Evolutionary conservation across 139 green algal genomes (phyloP).

Genomic region (Micractinium conductrix): DNA sequence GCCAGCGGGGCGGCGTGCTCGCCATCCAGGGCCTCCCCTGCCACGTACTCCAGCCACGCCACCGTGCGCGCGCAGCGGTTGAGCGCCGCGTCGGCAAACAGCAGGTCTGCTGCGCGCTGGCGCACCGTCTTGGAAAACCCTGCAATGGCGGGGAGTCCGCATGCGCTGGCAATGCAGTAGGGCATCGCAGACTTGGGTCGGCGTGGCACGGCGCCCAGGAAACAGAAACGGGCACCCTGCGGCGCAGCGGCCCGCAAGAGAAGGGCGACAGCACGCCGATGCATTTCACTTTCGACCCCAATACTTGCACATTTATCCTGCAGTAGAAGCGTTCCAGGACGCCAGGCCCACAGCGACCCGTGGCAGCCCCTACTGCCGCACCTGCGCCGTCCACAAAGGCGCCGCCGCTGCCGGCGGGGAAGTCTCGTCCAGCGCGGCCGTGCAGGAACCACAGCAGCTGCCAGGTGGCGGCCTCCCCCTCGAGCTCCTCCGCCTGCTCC

Average conservation of each 20-base stretch:
- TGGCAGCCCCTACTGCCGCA: too few species aligned
- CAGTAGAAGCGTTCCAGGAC: too few species aligned
- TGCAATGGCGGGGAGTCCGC: too few species aligned
- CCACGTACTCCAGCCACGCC: conserved; percentile 72
- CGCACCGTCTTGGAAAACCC: conserved; percentile 55
- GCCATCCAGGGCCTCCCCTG: conserved; percentile 51
- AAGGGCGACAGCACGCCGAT: too few species aligned
- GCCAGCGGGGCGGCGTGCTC: conserved; percentile 36
- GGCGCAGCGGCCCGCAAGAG: too few species aligned
- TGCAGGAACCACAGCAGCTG: conserved; percentile 70
- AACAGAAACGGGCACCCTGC: too few species aligned
- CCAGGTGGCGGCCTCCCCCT: conserved; percentile 72
- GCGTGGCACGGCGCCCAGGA: too few species aligned
- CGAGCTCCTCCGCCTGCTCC: conserved; percentile 61
- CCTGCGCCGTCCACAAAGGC: conserved; percentile 50
- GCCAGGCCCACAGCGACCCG: too few species aligned
- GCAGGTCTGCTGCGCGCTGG: conserved; percentile 54
- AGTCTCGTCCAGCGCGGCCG: conserved; percentile 41
- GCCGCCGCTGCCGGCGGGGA: conserved; percentile 59
- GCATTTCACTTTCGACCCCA: too few species aligned
- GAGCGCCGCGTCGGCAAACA: conserved; percentile 51
- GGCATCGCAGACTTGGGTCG: too few species aligned
- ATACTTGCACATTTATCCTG: too few species aligned
- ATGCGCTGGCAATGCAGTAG: too few species aligned
- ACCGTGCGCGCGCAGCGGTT: conserved; percentile 63